Base-by-base conservation (phyloP, 2,329 filamentous ascomycete genomes). In the Aspergillus proliferans region DNA sequence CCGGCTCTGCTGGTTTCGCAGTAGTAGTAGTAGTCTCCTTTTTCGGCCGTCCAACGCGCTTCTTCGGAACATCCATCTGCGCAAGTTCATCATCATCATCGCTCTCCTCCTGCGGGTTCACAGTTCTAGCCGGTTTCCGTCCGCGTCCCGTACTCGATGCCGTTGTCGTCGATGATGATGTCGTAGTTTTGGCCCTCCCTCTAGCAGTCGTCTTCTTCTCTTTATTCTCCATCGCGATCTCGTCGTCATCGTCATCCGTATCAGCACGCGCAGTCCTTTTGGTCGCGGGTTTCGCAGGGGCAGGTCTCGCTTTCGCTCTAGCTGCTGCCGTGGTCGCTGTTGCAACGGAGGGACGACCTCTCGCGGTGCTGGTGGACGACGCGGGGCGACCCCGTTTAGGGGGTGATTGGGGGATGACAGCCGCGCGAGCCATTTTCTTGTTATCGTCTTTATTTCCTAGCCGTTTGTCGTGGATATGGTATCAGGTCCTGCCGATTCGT, bases 41-140 rank as follows among this genome's bases (percentile, higher is more conserved):
- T 52, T 51, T 52, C 8, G 57, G 54, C 26, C 57, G 51, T 28
- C 51, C 61, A 22, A 24, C 53, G 45, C 47, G 45, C 47, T 59
- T 63, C 51, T 56, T 61, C 9, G 58, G 56, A 7, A 46, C 52
- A 8, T 60, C 55, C 14, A 51, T 45, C 47, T 57, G 55, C 9
- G 59, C 58, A 19, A 62, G 57, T 41, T 62, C 60, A 15, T 61
- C 58, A 8, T 62, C 58, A 9, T 58, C 57, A 44, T 60, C 60
- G 30, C 48, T 51, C 8, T 53, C 54, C 6, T 7, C 28, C 10
- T 46, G 47, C 2, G 34, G 39, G 15, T 10, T 42, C 34, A 45
- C n/a, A 24, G 52, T 41, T 8, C 21, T 43, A 14, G 47, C 26
- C 3, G 50, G 26, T 39, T 48, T 58, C 39, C 54, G 50, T 14